Percentiles rank a stretch among this genome's conserved stretches.
phyloP scores from a whole-genome alignment of 2,329 filamentous ascomycete genomes.

The Pyrenophora tritici-repentis region DNA sequence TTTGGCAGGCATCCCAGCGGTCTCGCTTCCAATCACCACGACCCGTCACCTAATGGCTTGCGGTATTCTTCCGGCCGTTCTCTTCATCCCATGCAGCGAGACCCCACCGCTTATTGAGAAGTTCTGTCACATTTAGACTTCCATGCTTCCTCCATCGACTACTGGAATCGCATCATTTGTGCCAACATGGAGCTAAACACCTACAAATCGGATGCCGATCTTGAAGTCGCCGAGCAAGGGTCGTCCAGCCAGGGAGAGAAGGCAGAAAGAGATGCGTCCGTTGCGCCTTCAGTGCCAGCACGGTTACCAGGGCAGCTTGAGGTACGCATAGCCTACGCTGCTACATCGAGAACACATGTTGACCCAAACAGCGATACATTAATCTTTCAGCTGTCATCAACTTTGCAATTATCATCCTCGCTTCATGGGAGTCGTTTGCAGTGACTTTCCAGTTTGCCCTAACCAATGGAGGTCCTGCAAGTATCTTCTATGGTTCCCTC shows the following conservation, averaged over 20 bases:
- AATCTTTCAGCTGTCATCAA: constrained; percentile 31
- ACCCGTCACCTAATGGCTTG: background rate
- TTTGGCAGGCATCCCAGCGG: background rate
- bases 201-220: constrained; percentile 16
- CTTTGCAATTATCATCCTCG: constrained; percentile 31
- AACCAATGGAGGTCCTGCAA: constrained; percentile 36
- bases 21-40: background rate
- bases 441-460: constrained; percentile 36
- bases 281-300: background rate
- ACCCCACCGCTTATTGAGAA: background rate
- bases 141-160: background rate
- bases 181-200: constrained; percentile 19
- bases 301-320: constrained; percentile 14
- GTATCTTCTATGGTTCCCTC: constrained; percentile 38
- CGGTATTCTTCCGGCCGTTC: background rate
- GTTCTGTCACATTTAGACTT: background rate
- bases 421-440: constrained; percentile 34
- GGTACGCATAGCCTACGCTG: constrained; percentile 4
- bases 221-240: constrained; percentile 20
- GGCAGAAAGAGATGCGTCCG: background rate
- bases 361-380: constrained; percentile 29
- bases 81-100: background rate
- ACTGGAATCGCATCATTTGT: background rate
- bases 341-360: background rate
- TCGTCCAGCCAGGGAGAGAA: constrained; percentile 15